A percentile compares a stretch with the other conserved stretches of the same genome.
phyloP scores from a whole-genome alignment of 805 yeast genomes.

The Torulaspora delbrueckii region DNA sequence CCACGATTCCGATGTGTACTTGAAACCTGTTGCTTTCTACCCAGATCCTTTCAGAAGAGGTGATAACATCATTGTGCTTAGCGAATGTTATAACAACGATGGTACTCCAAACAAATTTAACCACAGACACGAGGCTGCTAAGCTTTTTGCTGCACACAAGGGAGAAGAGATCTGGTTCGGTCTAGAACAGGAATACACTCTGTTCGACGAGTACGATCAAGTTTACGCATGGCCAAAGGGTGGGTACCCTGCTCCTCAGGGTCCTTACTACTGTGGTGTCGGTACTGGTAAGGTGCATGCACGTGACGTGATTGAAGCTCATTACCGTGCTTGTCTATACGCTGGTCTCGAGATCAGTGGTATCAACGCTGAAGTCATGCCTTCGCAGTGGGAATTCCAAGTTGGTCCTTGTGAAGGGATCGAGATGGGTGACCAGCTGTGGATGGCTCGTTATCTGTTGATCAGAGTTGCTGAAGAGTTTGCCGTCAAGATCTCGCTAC shows the following conservation, averaged over 20 bases:
- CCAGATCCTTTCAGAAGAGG: conserved; percentile 98
- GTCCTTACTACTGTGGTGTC: conserved; percentile 99
- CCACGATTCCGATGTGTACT: conserved; percentile 88
- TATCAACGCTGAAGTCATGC: conserved; percentile 99
- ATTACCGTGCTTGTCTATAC: conserved; percentile 94
- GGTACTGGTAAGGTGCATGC: conserved; percentile 98
- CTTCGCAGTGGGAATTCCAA: conserved; percentile 99
- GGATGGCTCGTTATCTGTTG: conserved; percentile 91
- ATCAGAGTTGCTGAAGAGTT: conserved; percentile 97
- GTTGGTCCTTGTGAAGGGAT: conserved; percentile 98
- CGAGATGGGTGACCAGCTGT: conserved; percentile 93
- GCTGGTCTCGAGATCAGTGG: conserved; percentile 91
- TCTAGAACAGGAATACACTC: conserved; percentile 96
- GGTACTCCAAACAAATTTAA: conserved; percentile 98
- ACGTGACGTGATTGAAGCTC: conserved; percentile 97
- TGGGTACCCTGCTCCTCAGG: conserved; percentile 99
- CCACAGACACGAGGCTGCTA: conserved; percentile 96
- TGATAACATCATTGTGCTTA: conserved; percentile 88
- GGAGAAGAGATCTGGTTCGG: conserved; percentile 92
- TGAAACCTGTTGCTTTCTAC: conserved; percentile 93
- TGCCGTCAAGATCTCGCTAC: conserved; percentile 97
- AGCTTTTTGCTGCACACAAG: conserved; percentile 88
- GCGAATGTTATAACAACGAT: conserved; percentile 97
- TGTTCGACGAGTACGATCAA: conserved; percentile 84
- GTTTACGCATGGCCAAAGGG: conserved; percentile 99